These are phyloP conservation scores for Nelumbo lutea DNA, from an alignment of 164 flowering plant genomes.

Conservation along the genomic window DNA sequence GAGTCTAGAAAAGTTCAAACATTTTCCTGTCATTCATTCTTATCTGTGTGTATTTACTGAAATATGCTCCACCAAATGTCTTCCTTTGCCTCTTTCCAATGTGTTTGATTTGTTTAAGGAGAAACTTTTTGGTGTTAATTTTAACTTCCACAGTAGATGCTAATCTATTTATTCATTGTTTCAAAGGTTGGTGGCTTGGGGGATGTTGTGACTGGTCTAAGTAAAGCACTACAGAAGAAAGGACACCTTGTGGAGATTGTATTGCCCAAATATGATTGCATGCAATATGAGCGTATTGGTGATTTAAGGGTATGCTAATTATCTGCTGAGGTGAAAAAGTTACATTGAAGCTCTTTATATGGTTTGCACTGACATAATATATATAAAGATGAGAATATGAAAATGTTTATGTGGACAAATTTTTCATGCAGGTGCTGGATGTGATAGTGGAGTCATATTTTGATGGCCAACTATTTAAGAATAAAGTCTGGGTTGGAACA, in stretches of 20 bases:
- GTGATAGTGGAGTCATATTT: conserved; percentile 71
- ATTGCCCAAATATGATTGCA: conserved; percentile 94
- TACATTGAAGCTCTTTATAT: neutral
- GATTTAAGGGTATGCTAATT: conserved; percentile 63
- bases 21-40: no score
- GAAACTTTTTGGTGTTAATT: no score
- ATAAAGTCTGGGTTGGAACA: conserved; percentile 89
- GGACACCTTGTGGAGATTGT: conserved; percentile 93
- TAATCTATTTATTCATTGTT: conserved; percentile 7
- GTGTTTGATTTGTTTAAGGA: no score
- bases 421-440: conserved; percentile 60
- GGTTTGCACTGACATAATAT: neutral
- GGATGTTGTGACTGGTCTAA: conserved; percentile 90
- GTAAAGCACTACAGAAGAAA: conserved; percentile 89
- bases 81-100: no score
- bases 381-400: no score
- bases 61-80: no score
- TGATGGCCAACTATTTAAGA: conserved; percentile 68
- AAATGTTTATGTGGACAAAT: neutral
- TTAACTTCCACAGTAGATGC: no score
- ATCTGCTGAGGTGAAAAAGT: neutral
- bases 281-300: conserved; percentile 58
- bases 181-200: conserved; percentile 95
- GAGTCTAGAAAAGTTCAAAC: no score
- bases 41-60: no score